Percentiles rank a stretch among this genome's conserved stretches.
phyloP scores from a whole-genome alignment of 352 stramenopile genomes.

The Stramenopiles sp. region DNA sequence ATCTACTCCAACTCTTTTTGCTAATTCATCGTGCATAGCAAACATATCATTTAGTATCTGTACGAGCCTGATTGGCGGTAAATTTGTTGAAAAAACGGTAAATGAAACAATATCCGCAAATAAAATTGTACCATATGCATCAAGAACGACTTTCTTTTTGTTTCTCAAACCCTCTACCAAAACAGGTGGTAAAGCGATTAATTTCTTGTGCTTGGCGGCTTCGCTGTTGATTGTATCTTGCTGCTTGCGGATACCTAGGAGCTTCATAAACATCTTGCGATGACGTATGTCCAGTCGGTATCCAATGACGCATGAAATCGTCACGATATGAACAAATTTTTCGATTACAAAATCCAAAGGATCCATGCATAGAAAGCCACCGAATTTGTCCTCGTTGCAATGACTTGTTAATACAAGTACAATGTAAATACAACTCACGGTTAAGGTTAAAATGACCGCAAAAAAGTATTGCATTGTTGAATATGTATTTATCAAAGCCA shows the following conservation, averaged over 20 bases:
- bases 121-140: slow-evolving; percentile 25
- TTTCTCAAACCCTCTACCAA: neutral
- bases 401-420: neutral
- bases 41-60: neutral
- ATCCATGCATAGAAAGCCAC: neutral
- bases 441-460: neutral
- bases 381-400: neutral
- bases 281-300: neutral
- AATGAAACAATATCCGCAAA: slow-evolving; percentile 33
- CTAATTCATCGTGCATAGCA: neutral
- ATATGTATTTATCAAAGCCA: neutral
- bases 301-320: neutral
- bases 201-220: neutral
- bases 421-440: neutral
- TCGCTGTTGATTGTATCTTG: neutral
- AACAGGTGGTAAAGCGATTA: neutral
- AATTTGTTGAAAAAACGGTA: slow-evolving; percentile 23
- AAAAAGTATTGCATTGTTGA: neutral
- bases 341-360: neutral
- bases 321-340: neutral
- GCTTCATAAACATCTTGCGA: neutral
- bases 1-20: neutral
- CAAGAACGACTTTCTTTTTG: neutral
- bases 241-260: neutral
- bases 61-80: slow-evolving; percentile 16